These are phyloP conservation scores for Schizosaccharomyces lindneri DNA, from an alignment of 805 yeast species.

Conservation along the genomic window DNA sequence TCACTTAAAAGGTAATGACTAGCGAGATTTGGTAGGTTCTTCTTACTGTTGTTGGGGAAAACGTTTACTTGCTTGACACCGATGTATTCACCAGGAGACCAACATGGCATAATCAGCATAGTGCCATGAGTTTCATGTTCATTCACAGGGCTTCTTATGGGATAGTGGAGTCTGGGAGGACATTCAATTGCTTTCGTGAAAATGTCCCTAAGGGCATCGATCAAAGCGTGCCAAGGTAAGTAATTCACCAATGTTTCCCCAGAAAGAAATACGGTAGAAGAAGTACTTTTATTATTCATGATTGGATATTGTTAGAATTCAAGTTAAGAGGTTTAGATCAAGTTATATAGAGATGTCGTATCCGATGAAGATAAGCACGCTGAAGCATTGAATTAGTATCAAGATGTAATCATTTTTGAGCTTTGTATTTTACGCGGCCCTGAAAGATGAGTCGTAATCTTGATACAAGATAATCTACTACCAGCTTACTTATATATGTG, in stretches of 20 bases:
- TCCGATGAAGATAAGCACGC: not conserved
- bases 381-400: not conserved
- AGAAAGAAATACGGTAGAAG: not conserved
- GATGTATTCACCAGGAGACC: not conserved
- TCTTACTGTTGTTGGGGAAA: not conserved
- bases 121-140: no score
- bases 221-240: not conserved
- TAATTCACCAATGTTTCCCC: not conserved
- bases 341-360: not conserved
- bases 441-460: not conserved
- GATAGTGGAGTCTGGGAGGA: not conserved
- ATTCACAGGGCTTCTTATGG: not conserved
- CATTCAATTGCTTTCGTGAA: not conserved
- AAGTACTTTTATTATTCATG: not conserved
- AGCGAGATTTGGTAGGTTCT: not conserved
- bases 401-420: not conserved
- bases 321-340: not conserved
- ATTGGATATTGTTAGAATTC: not conserved
- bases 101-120: not conserved
- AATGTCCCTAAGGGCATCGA: not conserved
- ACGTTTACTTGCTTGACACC: not conserved
- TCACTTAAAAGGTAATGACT: not conserved
- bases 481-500: no score
- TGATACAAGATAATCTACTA: no score
- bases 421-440: not conserved